Evolutionary conservation across 768 basidiomycete genomes (phyloP), one percentile per base, ranked within the genome.

Genomic region (Panaeolus cyanescens): DNA sequence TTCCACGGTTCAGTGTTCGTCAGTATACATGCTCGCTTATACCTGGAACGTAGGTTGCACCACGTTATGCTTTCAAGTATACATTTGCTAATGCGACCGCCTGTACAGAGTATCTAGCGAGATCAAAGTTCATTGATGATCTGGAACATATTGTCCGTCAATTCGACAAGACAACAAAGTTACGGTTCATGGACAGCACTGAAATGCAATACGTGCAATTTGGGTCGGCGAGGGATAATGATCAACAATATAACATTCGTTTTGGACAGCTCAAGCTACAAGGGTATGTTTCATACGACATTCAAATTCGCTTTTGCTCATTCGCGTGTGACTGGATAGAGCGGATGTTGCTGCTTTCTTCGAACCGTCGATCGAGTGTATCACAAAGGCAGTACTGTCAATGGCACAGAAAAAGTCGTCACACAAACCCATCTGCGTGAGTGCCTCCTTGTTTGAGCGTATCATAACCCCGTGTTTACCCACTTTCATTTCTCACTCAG

Each of bases 91-190:
- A 19, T 50, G 31, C 32, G 3, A 15, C 15, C 33, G 19, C 19
- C 5, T n/a, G n/a, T 33, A 10, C 12, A 37, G 36, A 37, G 12
- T n/a, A 17, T 56, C 20, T 15, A 1, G 19, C 37, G 15, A 17
- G 8, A 22, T 57, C 56, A 6, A 34, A 57, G 9, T 57, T 34
- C 34, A 34, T n/a, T 10, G 61, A 60, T 22, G 67, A 68, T 22
- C 40, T 83, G 20, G 65, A 72, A 25, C 67, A 79, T 32, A 83
- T 84, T 60, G 67, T 72, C 8, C 55, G 60, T 9, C 72, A 73
- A 53, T 84, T 84, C 40, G 83, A 85, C 64, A 77, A 74, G 58
- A 75, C 75, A 1, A 77, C 82, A 1, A 84, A 83, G 59, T 68
- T 77, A 5, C 72, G 71, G 19, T 84, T 84, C 62, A 68, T 65